A percentile compares a stretch with the other conserved stretches of the same genome.
Conservation (phyloP, 768 basidiomycete genomes). For the Tulasnella sp. region DNA sequence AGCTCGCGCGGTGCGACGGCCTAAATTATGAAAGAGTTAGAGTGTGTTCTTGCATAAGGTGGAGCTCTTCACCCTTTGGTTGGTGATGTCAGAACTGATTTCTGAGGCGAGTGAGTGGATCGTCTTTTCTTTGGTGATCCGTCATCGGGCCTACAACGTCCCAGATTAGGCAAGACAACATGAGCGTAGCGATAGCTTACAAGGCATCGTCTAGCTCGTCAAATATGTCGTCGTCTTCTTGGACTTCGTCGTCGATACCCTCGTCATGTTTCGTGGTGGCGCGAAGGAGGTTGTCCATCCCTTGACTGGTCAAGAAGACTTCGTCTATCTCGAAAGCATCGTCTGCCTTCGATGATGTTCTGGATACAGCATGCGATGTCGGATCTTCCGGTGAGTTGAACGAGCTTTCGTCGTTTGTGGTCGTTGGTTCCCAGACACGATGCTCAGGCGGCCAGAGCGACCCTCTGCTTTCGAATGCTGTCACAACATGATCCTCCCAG, state of each 20-base stretch:
- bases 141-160: neutral
- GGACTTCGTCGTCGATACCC: neutral
- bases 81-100: neutral
- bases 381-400: constrained; percentile 24
- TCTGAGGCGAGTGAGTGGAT: neutral
- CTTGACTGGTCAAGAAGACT: constrained; percentile 50
- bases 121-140: neutral
- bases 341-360: constrained; percentile 2
- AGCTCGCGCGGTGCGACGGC: neutral
- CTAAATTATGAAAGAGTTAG: neutral
- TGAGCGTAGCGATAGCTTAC: neutral
- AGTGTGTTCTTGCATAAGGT: neutral
- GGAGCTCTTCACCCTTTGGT: neutral
- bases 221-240: neutral
- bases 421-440: constrained; percentile 55
- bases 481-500: constrained; percentile 79
- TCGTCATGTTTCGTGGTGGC: constrained; percentile 37
- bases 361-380: neutral
- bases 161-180: neutral
- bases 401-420: constrained; percentile 26
- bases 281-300: constrained; percentile 41
- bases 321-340: constrained; percentile 50
- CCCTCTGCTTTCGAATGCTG: constrained; percentile 86
- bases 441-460: constrained; percentile 71
- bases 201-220: neutral